These are phyloP conservation scores for Naganishia liquefaciens DNA, from an alignment of 1,284 basidiomycete species.

Conservation along the genomic window DNA sequence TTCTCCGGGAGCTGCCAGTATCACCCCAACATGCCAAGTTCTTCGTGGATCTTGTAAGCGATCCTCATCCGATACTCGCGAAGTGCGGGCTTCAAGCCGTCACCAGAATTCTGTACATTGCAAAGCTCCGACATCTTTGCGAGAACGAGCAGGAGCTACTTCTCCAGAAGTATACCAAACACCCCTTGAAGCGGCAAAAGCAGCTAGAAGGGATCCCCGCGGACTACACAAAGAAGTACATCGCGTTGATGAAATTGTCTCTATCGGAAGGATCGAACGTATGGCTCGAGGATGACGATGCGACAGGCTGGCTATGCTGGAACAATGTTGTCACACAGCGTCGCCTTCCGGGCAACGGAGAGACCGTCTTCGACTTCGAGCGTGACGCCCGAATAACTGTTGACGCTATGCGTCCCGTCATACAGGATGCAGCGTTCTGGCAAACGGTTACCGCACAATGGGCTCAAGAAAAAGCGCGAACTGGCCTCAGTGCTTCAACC, in stretches of 20 bases:
- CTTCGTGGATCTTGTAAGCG: constrained; percentile 68
- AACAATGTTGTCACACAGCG: constrained; percentile 71
- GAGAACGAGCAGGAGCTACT: constrained; percentile 68
- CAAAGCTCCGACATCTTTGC: constrained; percentile 83
- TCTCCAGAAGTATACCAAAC: constrained; percentile 69
- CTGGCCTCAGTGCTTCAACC: constrained; percentile 49
- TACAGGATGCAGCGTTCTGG: constrained; percentile 65
- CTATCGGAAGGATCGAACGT: constrained; percentile 41
- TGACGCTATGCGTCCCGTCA: constrained; percentile 60
- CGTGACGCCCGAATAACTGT: constrained; percentile 63
- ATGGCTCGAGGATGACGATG: constrained; percentile 67
- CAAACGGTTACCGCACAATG: constrained; percentile 51
- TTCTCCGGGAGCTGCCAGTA: constrained; percentile 72
- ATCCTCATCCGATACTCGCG: constrained; percentile 74
- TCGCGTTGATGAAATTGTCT: constrained; percentile 53
- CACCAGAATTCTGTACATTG: constrained; percentile 69
- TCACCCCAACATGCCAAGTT: constrained; percentile 67
- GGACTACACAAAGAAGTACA: constrained; percentile 63
- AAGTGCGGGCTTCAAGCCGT: constrained; percentile 57
- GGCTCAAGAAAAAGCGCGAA: constrained; percentile 52
- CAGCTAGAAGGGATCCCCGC: constrained; percentile 54
- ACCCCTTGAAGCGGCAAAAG: constrained; percentile 67
- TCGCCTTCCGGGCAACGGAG: constrained; percentile 56
- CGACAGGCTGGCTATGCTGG: constrained; percentile 87
- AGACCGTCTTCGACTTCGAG: constrained; percentile 68